Percentiles rank a stretch among this genome's conserved stretches.
Conservation (phyloP, 352 stramenopile genomes). For the Hyaloperonospora brassicae region DNA sequence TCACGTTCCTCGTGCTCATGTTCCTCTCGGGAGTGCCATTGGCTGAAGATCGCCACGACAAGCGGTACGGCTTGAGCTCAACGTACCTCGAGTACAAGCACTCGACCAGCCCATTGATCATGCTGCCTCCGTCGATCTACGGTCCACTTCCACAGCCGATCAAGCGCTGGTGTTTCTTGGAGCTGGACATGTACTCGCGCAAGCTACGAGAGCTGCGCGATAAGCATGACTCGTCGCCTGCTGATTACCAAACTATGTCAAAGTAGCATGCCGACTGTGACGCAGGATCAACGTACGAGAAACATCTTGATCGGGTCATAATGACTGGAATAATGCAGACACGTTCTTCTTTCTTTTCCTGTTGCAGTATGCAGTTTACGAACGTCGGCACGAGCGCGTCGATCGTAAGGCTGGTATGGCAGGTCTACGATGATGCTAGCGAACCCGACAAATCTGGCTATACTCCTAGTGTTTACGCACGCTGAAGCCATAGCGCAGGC, state of each 20-base stretch:
- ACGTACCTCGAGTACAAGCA: conserved; percentile 62
- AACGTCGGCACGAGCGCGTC: no score
- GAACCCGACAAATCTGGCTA: no score
- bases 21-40: conserved; percentile 61
- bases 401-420: no score
- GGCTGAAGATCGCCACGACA: conserved; percentile 54
- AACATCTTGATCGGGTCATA: no score
- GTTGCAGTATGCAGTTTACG: no score
- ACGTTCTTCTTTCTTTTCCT: no score
- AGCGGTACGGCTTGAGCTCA: conserved; percentile 45
- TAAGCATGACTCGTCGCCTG: conserved; percentile 5
- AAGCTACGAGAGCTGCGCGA: conserved; percentile 31
- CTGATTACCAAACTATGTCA: conserved; percentile 29
- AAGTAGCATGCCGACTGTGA: no score
- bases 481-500: no score
- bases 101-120: conserved; percentile 50
- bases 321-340: no score
- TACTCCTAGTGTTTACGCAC: no score
- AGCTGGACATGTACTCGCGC: conserved; percentile 48
- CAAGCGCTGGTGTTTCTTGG: conserved; percentile 45
- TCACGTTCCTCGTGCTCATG: conserved; percentile 62
- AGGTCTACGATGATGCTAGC: no score
- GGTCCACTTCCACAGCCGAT: conserved; percentile 24
- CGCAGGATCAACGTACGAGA: no score
- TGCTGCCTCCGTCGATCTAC: conserved; percentile 41